Evolutionary conservation across 805 yeast species (phyloP).

Genomic region (Pichia occidentalis): DNA sequence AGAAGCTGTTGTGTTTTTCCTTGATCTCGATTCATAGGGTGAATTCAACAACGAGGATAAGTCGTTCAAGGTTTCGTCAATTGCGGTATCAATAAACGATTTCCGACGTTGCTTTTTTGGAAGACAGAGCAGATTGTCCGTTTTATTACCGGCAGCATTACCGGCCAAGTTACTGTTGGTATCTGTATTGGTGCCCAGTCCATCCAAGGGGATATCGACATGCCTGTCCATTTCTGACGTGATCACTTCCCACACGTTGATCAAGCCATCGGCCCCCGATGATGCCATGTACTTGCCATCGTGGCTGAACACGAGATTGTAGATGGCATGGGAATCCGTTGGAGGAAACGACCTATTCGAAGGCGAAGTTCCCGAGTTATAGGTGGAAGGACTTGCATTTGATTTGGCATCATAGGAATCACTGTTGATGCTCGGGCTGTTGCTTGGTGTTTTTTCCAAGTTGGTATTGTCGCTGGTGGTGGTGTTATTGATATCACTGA

Average conservation of each 20-base stretch:
- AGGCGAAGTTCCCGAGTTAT: neutral
- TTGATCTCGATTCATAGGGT: slow-evolving; percentile 2
- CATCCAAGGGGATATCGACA: neutral
- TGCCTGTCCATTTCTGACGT: slow-evolving; percentile 60
- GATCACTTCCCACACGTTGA: slow-evolving; percentile 76
- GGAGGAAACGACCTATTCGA: neutral
- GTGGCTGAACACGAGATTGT: slow-evolving; percentile 62
- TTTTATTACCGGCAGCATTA: no score
- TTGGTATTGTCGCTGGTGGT: no score
- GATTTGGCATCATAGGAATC: no score
- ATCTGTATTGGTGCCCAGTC: no score
- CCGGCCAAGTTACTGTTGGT: no score
- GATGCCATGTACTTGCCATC: slow-evolving; percentile 83
- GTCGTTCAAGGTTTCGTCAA: slow-evolving; percentile 14
- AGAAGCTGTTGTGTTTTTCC: slow-evolving; percentile 8
- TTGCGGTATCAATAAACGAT: slow-evolving; percentile 10
- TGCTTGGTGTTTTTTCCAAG: no score
- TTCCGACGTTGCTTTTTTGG: neutral
- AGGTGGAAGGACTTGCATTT: neutral
- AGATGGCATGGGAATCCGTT: slow-evolving; percentile 41
- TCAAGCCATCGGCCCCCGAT: slow-evolving; percentile 68
- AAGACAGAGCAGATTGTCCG: neutral
- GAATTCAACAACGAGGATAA: slow-evolving; percentile 14
- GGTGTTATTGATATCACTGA: slow-evolving; percentile 4
- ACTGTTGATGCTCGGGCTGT: no score